phyloP scores from a whole-genome alignment of 163 green algal genomes.

The Scenedesmus sp. region DNA sequence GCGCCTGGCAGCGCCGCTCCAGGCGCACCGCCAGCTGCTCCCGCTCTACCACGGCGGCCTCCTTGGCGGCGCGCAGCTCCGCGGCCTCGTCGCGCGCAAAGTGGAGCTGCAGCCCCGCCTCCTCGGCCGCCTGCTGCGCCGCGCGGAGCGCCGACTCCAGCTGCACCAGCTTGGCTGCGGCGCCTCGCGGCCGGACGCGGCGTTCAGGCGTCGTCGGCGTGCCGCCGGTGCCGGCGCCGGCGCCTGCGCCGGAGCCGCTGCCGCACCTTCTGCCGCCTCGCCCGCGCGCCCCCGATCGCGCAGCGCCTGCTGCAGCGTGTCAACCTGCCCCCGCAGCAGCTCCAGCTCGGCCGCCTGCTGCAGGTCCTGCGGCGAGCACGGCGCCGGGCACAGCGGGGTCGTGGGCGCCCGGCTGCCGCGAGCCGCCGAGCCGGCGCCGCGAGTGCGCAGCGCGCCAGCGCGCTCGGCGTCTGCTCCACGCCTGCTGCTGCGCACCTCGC shows the following conservation, averaged over 20 bases:
- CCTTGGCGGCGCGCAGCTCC: slow-evolving; percentile 57
- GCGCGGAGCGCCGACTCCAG: slow-evolving; percentile 39
- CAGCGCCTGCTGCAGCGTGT: slow-evolving; percentile 37
- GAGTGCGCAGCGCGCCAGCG: background rate
- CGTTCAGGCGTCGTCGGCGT: too few relatives aligned
- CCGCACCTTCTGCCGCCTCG: slow-evolving; percentile 39
- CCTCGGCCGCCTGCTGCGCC: slow-evolving; percentile 28
- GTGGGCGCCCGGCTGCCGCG: too few relatives aligned
- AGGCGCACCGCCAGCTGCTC: slow-evolving; percentile 46
- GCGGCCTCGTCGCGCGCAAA: slow-evolving; percentile 36
- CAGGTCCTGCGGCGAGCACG: slow-evolving; percentile 49
- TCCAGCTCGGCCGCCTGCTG: slow-evolving; percentile 49
- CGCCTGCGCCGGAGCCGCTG: too few relatives aligned
- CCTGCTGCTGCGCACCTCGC: background rate
- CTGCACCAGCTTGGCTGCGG: slow-evolving; percentile 38
- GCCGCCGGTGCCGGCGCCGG: too few relatives aligned
- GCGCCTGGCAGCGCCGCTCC: slow-evolving; percentile 56
- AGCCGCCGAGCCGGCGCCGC: too few relatives aligned
- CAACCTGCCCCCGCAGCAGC: slow-evolving; percentile 44
- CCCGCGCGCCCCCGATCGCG: slow-evolving; percentile 41
- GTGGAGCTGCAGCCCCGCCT: slow-evolving; percentile 9
- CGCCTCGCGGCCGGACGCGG: too few relatives aligned
- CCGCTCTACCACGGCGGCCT: slow-evolving; percentile 53
- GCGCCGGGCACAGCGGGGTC: too few relatives aligned
- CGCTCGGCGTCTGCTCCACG: background rate